These are phyloP conservation scores for Glycine soja DNA, from an alignment of 306 rosid species.

Conservation along the genomic window DNA sequence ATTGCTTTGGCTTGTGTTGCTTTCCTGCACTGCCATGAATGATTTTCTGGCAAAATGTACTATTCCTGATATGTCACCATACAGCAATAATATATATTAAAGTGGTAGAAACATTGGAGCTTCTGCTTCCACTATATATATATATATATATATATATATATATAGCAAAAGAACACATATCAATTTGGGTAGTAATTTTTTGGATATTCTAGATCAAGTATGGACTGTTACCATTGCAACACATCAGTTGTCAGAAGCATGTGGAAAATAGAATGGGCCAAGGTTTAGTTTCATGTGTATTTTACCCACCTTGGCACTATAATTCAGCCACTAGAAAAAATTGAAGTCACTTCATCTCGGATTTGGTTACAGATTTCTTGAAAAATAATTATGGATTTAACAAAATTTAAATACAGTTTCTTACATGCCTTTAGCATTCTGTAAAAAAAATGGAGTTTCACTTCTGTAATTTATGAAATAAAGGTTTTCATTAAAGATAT, in stretches of 20 bases:
- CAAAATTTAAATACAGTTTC: not conserved
- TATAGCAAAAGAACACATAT: slow-evolving; percentile 3
- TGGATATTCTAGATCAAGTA: slow-evolving; percentile 51
- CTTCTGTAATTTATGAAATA: not conserved
- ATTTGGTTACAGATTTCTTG: slow-evolving; percentile 3
- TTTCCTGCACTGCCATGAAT: slow-evolving; percentile 62
- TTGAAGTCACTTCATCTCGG: slow-evolving; percentile 24
- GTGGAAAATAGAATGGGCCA: slow-evolving; percentile 58
- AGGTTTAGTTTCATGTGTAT: slow-evolving; percentile 35
- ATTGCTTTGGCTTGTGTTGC: slow-evolving; percentile 47
- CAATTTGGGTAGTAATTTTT: slow-evolving; percentile 32
- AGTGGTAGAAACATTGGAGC: slow-evolving; percentile 41
- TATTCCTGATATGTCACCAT: slow-evolving; percentile 39
- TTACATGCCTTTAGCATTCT: not conserved
- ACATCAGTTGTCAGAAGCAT: slow-evolving; percentile 56
- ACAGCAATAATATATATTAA: slow-evolving; percentile 12
- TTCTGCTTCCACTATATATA: slow-evolving; percentile 35
- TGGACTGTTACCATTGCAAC: slow-evolving; percentile 53
- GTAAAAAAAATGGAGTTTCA: not conserved
- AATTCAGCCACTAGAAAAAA: slow-evolving; percentile 7
- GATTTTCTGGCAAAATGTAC: slow-evolving; percentile 24
- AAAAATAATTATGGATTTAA: not conserved
- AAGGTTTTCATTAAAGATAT: no score
- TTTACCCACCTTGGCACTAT: slow-evolving; percentile 46
- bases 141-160: slow-evolving; percentile 9